These are phyloP conservation scores for Platanthera zijinensis DNA, from an alignment of 106 monocot species.

Conservation along the genomic window DNA sequence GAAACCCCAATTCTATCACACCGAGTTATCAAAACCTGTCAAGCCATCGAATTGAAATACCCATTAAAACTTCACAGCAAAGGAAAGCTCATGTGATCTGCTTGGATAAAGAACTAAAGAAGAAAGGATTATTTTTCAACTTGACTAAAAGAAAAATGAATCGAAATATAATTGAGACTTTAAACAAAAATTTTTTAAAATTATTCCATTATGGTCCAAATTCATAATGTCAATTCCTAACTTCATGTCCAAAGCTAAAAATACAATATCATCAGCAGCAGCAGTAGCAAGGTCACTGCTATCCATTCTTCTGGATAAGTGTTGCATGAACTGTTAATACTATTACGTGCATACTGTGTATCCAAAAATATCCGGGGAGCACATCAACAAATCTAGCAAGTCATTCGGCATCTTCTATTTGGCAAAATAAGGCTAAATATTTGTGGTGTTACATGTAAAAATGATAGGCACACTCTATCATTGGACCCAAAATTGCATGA, in stretches of 20 bases:
- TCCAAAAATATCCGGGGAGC: too few relatives aligned
- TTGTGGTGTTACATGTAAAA: too few relatives aligned
- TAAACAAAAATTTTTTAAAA: neutral
- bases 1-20: constrained; percentile 84
- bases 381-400: too few relatives aligned
- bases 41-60: constrained; percentile 1
- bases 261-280: neutral
- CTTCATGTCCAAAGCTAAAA: neutral
- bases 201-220: neutral
- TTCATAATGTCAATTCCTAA: neutral
- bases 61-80: neutral
- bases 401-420: too few relatives aligned
- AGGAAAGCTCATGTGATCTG: neutral
- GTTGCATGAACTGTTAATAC: neutral
- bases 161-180: neutral
- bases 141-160: too few relatives aligned
- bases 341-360: neutral
- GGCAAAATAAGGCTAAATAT: too few relatives aligned
- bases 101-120: neutral
- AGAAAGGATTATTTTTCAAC: neutral
- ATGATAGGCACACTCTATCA: too few relatives aligned
- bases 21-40: constrained; percentile 67
- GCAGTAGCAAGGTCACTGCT: neutral
- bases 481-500: too few relatives aligned
- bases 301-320: neutral